phyloP scores from a whole-genome alignment of 1,284 basidiomycete genomes.

The Cutaneotrichosporon sp. region DNA sequence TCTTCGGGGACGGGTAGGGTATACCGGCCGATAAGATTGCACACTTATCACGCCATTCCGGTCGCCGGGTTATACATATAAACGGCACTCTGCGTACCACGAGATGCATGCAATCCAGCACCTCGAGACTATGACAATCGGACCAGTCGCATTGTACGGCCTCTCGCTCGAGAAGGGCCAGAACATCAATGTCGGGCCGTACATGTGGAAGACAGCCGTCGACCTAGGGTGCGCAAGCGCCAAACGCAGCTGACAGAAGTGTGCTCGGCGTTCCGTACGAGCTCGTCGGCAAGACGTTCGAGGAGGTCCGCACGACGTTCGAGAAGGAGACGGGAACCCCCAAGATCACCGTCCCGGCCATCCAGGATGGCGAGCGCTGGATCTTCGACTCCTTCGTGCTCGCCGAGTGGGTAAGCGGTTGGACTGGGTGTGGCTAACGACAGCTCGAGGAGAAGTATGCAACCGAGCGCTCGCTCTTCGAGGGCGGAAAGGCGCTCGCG shows the following conservation, averaged over 20 bases:
- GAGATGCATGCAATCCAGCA: no score
- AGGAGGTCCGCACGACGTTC: slow-evolving; percentile 26
- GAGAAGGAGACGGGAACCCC: slow-evolving; percentile 25
- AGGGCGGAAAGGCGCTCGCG: slow-evolving; percentile 12
- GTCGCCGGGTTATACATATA: no score
- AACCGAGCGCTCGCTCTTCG: slow-evolving; percentile 27
- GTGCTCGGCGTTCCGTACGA: slow-evolving; percentile 22
- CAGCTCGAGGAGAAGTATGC: slow-evolving; percentile 31
- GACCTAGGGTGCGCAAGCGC: slow-evolving; percentile 5
- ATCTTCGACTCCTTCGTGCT: slow-evolving; percentile 35
- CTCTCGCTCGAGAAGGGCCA: slow-evolving; percentile 10
- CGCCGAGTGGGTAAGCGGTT: slow-evolving; percentile 29
- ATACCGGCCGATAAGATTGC: no score
- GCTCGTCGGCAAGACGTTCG: slow-evolving; percentile 19
- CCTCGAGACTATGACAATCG: no score
- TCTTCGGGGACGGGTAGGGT: no score
- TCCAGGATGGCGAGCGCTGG: slow-evolving; percentile 21
- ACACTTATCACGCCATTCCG: no score
- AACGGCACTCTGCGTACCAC: no score
- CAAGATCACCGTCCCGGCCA: slow-evolving; percentile 32
- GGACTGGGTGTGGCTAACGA: neutral
- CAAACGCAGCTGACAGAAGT: neutral
- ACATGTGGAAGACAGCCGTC: slow-evolving; percentile 16
- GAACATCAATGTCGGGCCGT: slow-evolving; percentile 16
- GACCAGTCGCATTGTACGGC: no score